Conservation (phyloP, 176 grass and related monocot species). For the Avena eriantha region DNA sequence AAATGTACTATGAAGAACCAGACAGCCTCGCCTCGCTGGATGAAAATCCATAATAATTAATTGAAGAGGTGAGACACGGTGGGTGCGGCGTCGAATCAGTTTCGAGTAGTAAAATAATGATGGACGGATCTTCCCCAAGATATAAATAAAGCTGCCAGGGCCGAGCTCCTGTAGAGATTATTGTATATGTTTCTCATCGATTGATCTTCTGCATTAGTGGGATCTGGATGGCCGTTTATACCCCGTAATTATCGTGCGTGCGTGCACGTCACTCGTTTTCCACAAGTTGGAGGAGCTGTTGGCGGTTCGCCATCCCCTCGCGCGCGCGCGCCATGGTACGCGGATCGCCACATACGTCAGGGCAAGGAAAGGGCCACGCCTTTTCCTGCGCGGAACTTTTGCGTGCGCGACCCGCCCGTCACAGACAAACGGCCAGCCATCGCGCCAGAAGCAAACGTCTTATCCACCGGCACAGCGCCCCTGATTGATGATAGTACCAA, state of each 20-base stretch:
- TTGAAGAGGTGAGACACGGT: not conserved
- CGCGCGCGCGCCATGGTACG: not conserved
- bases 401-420: not conserved
- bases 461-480: constrained; percentile 28
- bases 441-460: not conserved
- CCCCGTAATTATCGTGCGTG: not conserved
- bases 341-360: constrained; percentile 22
- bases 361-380: not conserved
- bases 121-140: not conserved
- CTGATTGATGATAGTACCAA: not conserved
- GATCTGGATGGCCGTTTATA: too few species aligned
- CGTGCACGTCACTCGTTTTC: not conserved
- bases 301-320: constrained; percentile 33
- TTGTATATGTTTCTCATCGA: not conserved
- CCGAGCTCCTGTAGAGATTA: not conserved
- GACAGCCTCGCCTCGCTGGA: not conserved
- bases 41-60: not conserved
- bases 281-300: constrained; percentile 18
- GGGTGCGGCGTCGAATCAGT: not conserved
- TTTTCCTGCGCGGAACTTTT: not conserved
- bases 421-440: not conserved
- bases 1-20: not conserved
- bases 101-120: not conserved
- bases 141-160: not conserved
- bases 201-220: not conserved